phyloP scores from a whole-genome alignment of 2,329 filamentous ascomycete genomes.

The Cladosporium sp. region DNA sequence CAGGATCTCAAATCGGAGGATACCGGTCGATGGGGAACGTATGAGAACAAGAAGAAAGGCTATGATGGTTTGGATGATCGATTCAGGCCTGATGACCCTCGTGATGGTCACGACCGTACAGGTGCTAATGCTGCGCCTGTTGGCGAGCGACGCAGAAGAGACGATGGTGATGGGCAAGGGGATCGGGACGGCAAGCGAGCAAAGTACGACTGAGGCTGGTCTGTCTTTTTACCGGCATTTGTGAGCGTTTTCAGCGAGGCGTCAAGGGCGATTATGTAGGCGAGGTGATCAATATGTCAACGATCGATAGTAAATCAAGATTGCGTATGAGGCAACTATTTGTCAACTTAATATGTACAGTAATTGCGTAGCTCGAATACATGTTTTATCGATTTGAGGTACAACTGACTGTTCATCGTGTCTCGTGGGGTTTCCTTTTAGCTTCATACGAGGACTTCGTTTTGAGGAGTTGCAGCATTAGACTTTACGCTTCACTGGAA shows the following conservation, averaged over 20 bases:
- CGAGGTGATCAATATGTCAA: neutral
- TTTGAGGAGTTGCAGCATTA: neutral
- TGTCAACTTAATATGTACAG: too few species aligned
- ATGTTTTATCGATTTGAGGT: too few species aligned
- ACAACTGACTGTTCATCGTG: too few species aligned
- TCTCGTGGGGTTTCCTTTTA: too few species aligned
- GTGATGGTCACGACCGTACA: slow-evolving; percentile 53
- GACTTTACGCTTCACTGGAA: neutral
- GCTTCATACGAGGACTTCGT: too few species aligned
- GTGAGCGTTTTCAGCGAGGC: slow-evolving; percentile 26
- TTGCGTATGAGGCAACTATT: neutral
- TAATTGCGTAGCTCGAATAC: too few species aligned
- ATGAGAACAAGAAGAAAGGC: slow-evolving; percentile 54
- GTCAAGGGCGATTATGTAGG: slow-evolving; percentile 8
- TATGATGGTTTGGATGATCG: slow-evolving; percentile 61
- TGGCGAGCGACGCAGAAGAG: slow-evolving; percentile 59
- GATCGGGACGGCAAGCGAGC: slow-evolving; percentile 49
- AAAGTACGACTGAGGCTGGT: slow-evolving; percentile 41
- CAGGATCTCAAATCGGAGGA: slow-evolving; percentile 86
- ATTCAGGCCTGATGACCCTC: slow-evolving; percentile 61
- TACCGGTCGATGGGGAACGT: slow-evolving; percentile 79
- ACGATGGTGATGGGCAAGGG: slow-evolving; percentile 38
- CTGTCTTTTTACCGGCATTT: neutral
- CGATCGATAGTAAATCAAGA: neutral
- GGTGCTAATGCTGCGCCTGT: slow-evolving; percentile 73